Evolutionary conservation across 2,329 filamentous ascomycete species (phyloP).

Genomic region (Stagonosporopsis cucurbitacearum): DNA sequence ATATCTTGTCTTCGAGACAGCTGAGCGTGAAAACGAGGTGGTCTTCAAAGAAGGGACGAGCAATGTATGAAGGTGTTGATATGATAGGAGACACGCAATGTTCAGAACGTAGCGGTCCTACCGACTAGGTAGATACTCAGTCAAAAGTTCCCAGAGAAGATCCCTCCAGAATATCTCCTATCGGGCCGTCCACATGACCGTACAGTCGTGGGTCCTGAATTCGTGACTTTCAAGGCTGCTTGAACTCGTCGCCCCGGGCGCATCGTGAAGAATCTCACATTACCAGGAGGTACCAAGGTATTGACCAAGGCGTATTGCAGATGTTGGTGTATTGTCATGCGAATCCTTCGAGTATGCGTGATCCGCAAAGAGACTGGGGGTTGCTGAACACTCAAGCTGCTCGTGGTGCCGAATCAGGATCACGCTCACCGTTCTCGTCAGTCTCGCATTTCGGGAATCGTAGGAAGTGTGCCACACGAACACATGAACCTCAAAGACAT

Average conservation of each 20-base stretch:
- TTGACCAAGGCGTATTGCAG: background rate
- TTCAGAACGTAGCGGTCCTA: background rate
- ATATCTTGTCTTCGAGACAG: background rate
- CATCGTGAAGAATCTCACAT: background rate
- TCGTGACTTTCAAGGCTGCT: background rate
- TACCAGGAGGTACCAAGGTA: background rate
- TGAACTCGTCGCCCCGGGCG: background rate
- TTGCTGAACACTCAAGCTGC: background rate
- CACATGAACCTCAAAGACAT: background rate
- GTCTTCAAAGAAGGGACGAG: background rate
- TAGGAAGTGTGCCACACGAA: conserved; percentile 1
- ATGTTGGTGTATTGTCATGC: background rate
- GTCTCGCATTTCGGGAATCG: background rate
- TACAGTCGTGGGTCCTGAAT: background rate
- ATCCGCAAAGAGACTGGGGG: background rate
- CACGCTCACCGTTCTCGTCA: background rate
- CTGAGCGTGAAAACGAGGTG: background rate
- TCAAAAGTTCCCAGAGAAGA: background rate
- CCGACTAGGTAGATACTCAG: background rate
- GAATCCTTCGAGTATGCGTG: background rate
- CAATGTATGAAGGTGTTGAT: background rate
- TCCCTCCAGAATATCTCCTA: background rate
- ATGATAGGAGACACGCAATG: background rate
- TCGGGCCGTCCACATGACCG: conserved; percentile 10
- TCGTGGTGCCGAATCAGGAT: background rate